Percentiles rank a stretch among this genome's conserved stretches.
Conservation (phyloP, 2,329 filamentous ascomycete genomes). For the Aspergillus fijiensis region DNA sequence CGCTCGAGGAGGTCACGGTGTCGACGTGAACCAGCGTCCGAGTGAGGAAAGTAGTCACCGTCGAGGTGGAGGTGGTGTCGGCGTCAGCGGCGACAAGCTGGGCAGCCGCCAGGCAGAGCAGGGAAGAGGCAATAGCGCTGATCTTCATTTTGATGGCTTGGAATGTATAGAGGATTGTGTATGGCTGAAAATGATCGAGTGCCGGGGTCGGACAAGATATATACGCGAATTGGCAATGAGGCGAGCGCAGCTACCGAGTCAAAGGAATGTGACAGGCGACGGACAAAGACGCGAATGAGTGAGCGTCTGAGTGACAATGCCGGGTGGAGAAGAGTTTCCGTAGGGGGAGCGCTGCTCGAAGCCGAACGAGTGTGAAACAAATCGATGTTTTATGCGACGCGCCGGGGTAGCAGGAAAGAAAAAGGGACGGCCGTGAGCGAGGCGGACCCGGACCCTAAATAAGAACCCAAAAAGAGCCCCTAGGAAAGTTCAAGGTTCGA, state of each 20-base stretch:
- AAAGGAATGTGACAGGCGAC: slow-evolving; percentile 11
- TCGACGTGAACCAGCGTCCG: slow-evolving; percentile 49
- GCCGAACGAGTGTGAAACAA: slow-evolving; percentile 18
- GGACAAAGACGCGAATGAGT: slow-evolving; percentile 25
- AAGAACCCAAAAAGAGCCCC: slow-evolving; percentile 1
- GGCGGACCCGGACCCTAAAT: slow-evolving; percentile 13
- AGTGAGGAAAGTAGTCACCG: slow-evolving; percentile 38
- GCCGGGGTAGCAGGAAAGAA: slow-evolving; percentile 9
- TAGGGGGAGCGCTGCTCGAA: slow-evolving; percentile 29
- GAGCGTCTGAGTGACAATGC: slow-evolving; percentile 18
- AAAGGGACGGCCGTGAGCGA: background rate
- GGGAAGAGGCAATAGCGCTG: slow-evolving; percentile 31
- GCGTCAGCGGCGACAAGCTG: slow-evolving; percentile 33
- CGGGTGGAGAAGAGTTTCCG: slow-evolving; percentile 9
- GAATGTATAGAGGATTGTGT: background rate
- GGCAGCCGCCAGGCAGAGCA: slow-evolving; percentile 36
- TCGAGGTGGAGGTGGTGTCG: slow-evolving; percentile 27
- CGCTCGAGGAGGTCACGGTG: slow-evolving; percentile 33
- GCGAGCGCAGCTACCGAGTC: slow-evolving; percentile 5
- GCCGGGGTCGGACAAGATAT: background rate
- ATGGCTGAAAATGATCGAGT: background rate
- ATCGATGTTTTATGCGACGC: slow-evolving; percentile 14
- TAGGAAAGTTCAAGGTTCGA: background rate
- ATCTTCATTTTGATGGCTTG: slow-evolving; percentile 37
- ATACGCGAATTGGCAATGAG: slow-evolving; percentile 1